Evolutionary conservation across 192 early-diverging fungal species (phyloP), one percentile per base, ranked within the genome.

Genomic region (Powellomyces hirtus): DNA sequence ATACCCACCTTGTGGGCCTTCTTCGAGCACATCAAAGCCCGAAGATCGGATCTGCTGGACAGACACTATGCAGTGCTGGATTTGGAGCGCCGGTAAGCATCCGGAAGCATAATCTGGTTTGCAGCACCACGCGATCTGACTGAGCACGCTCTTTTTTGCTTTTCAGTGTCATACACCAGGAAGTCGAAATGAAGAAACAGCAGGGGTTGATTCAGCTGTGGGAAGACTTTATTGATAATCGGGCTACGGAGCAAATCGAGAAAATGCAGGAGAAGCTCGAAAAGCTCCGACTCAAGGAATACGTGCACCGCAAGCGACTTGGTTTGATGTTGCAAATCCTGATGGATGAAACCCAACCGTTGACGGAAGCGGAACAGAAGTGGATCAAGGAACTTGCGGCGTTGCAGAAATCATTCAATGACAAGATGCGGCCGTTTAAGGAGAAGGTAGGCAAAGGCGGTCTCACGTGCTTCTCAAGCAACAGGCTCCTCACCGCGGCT

Each of bases 341-440:
- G 33, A 83, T 86, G 46, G 83, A 84, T 40, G 73, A 75, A 16
- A 78, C 77, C 44, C 86, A 89, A 62, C 89, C 86, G 29, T 69
- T 90, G 66, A 84, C 83, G 3, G 59, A 78, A 4, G 75, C 80
- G 26, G 90, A 92, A 71, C 76, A 74, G 56, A 72, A 66, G 34
- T 86, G 82, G 82, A 72, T 75, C 22, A 30, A 66, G 22, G 73
- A 81, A 35, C 59, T 87, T 24, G 60, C 61, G 26, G 76, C 71
- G 52, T 33, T 72, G 14, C 49, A 33, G 18, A 16, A 52, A 36
- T 18, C 18, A 0, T 56, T 66, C 35, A 46, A 45, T 5, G 62
- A 64, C 16, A 50, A 36, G 62, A 50, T 64, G 26, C 24, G 35
- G 49, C 62, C 62, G 27, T 51, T 50, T 18, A 64, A 29, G 30